Percentiles rank a stretch among this genome's conserved stretches.
Evolutionary conservation across 352 stramenopile species (phyloP).

Genomic region (Phytophthora colocasiae): DNA sequence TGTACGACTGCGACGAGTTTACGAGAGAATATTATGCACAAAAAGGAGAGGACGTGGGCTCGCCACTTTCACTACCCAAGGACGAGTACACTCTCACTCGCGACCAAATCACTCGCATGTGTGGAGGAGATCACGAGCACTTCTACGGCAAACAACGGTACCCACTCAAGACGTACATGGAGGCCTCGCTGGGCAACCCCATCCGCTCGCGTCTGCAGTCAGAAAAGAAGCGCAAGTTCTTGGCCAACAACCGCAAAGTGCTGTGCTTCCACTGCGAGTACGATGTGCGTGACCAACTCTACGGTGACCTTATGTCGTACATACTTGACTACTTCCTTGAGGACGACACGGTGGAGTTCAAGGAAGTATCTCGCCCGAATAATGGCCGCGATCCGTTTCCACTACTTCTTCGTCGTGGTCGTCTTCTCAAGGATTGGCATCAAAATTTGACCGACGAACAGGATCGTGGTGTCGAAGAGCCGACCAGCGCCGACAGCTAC

Average conservation of each 20-base stretch:
- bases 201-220: slow-evolving; percentile 68
- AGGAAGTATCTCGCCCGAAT: slow-evolving; percentile 81
- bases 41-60: slow-evolving; percentile 51
- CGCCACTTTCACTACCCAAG: slow-evolving; percentile 68
- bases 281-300: slow-evolving; percentile 81
- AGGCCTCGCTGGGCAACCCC: slow-evolving; percentile 80
- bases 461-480: slow-evolving; percentile 79
- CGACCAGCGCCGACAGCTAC: slow-evolving; percentile 64
- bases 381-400: slow-evolving; percentile 85
- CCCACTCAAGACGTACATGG: slow-evolving; percentile 88
- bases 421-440: slow-evolving; percentile 76
- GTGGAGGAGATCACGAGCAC: slow-evolving; percentile 67
- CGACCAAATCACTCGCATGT: slow-evolving; percentile 81
- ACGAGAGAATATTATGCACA: slow-evolving; percentile 70
- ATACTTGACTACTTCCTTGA: slow-evolving; percentile 88
- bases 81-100: slow-evolving; percentile 85
- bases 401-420: slow-evolving; percentile 69
- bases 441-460: slow-evolving; percentile 74
- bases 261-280: slow-evolving; percentile 89
- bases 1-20: slow-evolving; percentile 81
- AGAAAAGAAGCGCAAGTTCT: slow-evolving; percentile 87
- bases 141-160: slow-evolving; percentile 84
- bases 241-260: slow-evolving; percentile 88
- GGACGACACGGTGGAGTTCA: slow-evolving; percentile 92
- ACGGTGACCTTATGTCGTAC: slow-evolving; percentile 84